These are phyloP conservation scores for Ploettnerulaceae sp. DNA, from an alignment of 2,329 filamentous ascomycete genomes.

Conservation along the genomic window DNA sequence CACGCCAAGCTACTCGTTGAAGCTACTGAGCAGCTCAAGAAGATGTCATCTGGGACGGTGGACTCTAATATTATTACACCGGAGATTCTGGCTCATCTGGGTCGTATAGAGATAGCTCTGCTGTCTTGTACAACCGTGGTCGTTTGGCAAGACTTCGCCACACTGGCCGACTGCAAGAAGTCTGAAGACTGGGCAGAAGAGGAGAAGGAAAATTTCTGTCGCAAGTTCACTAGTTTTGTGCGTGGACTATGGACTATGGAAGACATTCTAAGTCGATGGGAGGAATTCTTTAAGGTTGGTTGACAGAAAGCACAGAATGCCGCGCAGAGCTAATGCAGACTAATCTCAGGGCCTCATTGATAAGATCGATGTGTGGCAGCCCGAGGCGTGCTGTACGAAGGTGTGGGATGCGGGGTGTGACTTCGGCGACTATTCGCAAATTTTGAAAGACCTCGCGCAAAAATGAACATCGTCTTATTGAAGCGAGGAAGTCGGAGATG, in stretches of 20 bases:
- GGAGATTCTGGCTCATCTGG: constrained; percentile 1
- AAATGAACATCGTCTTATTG: neutral
- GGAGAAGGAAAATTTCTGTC: neutral
- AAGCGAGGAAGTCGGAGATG: neutral
- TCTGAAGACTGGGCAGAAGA: neutral
- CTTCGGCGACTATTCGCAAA: neutral
- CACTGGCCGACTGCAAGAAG: neutral
- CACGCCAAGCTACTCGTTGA: constrained; percentile 1
- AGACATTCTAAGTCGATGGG: constrained; percentile 2
- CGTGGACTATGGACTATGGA: neutral
- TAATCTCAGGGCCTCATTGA: neutral
- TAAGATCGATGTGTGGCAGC: neutral
- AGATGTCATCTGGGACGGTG: constrained; percentile 1
- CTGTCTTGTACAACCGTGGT: constrained; percentile 4
- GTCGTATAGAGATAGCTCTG: neutral
- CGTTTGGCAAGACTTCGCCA: neutral
- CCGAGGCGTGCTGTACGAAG: neutral
- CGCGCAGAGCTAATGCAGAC: neutral
- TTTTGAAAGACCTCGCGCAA: neutral
- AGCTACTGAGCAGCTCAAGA: constrained; percentile 2
- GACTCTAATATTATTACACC: neutral
- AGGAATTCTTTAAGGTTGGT: constrained; percentile 5
- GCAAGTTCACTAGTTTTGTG: neutral
- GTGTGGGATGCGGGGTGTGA: neutral
- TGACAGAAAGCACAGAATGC: neutral